Evolutionary conservation across 768 basidiomycete genomes (phyloP), one percentile per base, ranked within the genome.

Genomic region (Nevesoporus exiguus): DNA sequence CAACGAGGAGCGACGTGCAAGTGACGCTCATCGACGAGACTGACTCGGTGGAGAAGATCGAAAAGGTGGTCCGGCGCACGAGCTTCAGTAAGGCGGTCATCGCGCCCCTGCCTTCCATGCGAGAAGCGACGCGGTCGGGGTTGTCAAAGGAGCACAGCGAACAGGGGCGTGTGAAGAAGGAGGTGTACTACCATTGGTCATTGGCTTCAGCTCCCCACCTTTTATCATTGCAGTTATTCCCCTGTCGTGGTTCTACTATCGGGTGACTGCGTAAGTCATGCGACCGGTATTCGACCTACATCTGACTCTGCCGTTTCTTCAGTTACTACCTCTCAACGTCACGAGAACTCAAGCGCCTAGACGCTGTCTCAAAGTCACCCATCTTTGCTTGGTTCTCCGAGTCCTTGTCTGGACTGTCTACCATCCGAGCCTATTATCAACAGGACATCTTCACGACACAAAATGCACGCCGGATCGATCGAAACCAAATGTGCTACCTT

Each of bases 371-470:
- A 6, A 85, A 90, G 36, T 92, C 90, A 0, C 94, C 95, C 1
- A 92, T 98, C 54, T 95, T 96, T 68, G 87, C 86, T 0, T 89
- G 86, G 85, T 91, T 91, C 66, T 87, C 87, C 2, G 90, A 91
- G 66, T 86, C 82, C 3, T 72, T 85, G 34, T 78, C 81, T 3
- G 93, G 93, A 7, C 70, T 92, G 34, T 84, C 89, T 1, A 93
- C 90, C 3, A 93, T 95, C 61, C 81, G 91, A 0, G 90, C 90
- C 0, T 94, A 87, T 73, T 70, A 75, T 33, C 90, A 91, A 57
- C 84, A 90, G 63, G 45, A 70, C 0, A 72, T 86, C 10, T 95
- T 94, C 66, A 74, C 80, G 17, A 73, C 78, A 10, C 80, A 80
- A 34, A 93, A 89, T 59, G 81, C 86, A 50, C 80, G 79, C n/a